Base-by-base conservation (phyloP, 2,329 filamentous ascomycete genomes). In the Diaporthe citrichinensis region DNA sequence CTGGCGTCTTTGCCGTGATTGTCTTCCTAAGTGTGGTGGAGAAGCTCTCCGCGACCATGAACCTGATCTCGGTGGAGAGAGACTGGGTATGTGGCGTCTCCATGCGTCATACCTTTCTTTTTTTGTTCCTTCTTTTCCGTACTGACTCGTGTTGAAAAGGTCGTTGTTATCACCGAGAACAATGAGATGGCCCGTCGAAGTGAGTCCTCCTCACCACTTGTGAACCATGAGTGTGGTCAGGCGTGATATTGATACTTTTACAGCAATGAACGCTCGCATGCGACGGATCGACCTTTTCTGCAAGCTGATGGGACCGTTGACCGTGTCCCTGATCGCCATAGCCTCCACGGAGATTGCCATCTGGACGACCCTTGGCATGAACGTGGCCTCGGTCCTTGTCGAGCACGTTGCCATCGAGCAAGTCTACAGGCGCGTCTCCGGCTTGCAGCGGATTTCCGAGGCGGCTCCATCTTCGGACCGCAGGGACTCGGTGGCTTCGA, bases 61-160 rank as follows among this genome's bases (percentile, higher is more conserved):
- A 95, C 80, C 86, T 90, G 0, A 89, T 95, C 0, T 87, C 93
- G 0, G 88, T 95, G 0, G 94, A 95, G 81, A 86, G 91, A 79
- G 94, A 95, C 79, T 95, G 93, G 93, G 88, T 91, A 78, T 25
- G 80, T 74, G 23, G 28, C 14, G 1, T 12, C 34, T 23, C 31
- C 17, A 8, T n/a, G 4, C 15, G 8, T 20, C 8, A 6, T 20
- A 9, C 9, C 7, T 7, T 28, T 20, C 28, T 5, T 23, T 20
- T 28, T 6, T 3, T 31, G 31, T 31, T 31, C 31, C 31, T 3
- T 31, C 5, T 31, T 31, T 31, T 31, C 5, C 31, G 28, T 5
- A 6, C 15, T 59, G 2, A 71, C 31, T 5, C 2, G 83, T 86
- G 77, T 68, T 17, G 2, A 14, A 17, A 31, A 83, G 53, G 85